phyloP scores from a whole-genome alignment of 371 early-diverging fungal species.

The Zopfochytrium polystomum region DNA sequence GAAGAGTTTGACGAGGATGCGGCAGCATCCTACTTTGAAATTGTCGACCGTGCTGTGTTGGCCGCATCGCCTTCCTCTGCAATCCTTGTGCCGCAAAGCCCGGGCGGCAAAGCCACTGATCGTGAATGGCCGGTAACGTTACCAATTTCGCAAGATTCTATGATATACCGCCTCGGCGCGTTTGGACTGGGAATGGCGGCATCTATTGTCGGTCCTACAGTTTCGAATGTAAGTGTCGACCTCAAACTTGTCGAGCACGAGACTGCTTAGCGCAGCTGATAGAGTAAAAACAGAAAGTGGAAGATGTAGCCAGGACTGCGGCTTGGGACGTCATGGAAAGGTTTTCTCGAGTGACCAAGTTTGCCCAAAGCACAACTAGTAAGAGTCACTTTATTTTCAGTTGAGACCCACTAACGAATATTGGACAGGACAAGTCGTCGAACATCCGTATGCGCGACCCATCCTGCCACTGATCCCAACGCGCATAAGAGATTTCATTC shows the following conservation, averaged over 20 bases:
- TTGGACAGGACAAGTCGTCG: conserved; percentile 59
- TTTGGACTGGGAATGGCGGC: conserved; percentile 35
- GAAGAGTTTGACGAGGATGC: too few species aligned
- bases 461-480: conserved; percentile 72
- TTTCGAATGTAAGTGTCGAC: conserved; percentile 21
- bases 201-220: conserved; percentile 31
- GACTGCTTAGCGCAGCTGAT: too few species aligned
- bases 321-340: conserved; percentile 78
- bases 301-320: conserved; percentile 30
- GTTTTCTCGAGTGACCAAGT: conserved; percentile 77
- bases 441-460: conserved; percentile 74
- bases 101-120: too few species aligned
- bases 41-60: too few species aligned
- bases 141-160: too few species aligned
- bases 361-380: conserved; percentile 70
- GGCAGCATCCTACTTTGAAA: too few species aligned
- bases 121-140: too few species aligned
- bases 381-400: background rate
- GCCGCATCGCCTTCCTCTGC: too few species aligned
- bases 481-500: conserved; percentile 38
- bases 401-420: background rate
- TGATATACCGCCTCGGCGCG: conserved; percentile 35
- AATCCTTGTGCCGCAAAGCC: too few species aligned
- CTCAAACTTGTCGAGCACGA: background rate
- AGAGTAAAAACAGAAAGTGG: conserved; percentile 29